These are phyloP conservation scores for Neoascochyta sp. DNA, from an alignment of 2,329 filamentous ascomycete species.

Conservation along the genomic window DNA sequence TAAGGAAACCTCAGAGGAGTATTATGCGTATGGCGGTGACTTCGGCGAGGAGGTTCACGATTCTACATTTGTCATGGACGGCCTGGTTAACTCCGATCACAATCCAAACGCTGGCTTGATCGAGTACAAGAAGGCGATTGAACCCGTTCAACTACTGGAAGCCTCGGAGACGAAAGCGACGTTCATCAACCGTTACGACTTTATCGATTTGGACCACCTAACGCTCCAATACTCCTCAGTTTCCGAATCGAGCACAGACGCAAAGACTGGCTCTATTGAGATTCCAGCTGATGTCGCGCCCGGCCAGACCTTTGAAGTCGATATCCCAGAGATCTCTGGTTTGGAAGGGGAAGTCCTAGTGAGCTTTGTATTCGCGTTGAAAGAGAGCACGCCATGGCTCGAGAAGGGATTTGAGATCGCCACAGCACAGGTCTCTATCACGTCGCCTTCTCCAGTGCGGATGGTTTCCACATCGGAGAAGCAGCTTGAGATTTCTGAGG, in stretches of 20 bases:
- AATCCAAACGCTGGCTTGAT: constrained; percentile 40
- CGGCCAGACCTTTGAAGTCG: constrained; percentile 24
- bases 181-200: constrained; percentile 37
- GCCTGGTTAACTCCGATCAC: constrained; percentile 43
- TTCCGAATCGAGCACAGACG: constrained; percentile 5
- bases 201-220: constrained; percentile 38
- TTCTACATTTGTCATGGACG: constrained; percentile 46
- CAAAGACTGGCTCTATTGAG: constrained; percentile 14
- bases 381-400: constrained; percentile 29
- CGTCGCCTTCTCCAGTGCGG: constrained; percentile 7
- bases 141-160: constrained; percentile 39
- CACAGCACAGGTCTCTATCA: constrained; percentile 30
- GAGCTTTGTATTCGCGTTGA: constrained; percentile 33
- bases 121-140: constrained; percentile 46
- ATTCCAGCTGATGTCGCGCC: constrained; percentile 25
- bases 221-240: constrained; percentile 14
- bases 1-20: constrained; percentile 37
- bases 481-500: constrained; percentile 33
- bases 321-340: constrained; percentile 17
- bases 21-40: constrained; percentile 45
- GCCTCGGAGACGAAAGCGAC: constrained; percentile 17
- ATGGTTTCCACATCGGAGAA: constrained; percentile 40
- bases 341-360: constrained; percentile 14
- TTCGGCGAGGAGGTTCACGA: constrained; percentile 44
- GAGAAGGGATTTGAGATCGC: constrained; percentile 37